These are phyloP conservation scores for Scheffersomyces lignicola DNA, from an alignment of 1,139 yeast genomes.

Conservation along the genomic window DNA sequence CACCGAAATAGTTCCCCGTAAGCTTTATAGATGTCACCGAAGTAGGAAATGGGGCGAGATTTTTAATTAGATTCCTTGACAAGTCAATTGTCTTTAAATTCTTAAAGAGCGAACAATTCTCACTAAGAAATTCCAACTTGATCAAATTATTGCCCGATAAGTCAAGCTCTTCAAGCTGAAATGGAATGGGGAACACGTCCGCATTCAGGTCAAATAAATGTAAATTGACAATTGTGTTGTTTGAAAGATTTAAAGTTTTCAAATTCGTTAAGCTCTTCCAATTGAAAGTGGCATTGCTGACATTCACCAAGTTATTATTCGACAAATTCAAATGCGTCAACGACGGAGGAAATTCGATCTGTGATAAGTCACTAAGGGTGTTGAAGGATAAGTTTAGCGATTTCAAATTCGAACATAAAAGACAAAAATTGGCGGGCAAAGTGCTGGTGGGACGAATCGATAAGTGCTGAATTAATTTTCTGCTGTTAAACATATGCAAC, in stretches of 20 bases:
- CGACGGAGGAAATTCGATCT: slow-evolving; percentile 16
- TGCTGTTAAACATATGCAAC: slow-evolving; percentile 6
- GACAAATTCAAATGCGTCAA: slow-evolving; percentile 23
- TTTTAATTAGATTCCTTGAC: slow-evolving; percentile 23
- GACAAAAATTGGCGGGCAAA: not conserved
- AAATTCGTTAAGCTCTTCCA: slow-evolving; percentile 14
- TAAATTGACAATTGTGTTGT: slow-evolving; percentile 18
- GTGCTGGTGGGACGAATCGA: no score
- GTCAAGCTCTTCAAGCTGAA: slow-evolving; percentile 11
- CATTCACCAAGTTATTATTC: slow-evolving; percentile 19
- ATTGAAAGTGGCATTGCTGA: slow-evolving; percentile 12
- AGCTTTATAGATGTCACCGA: slow-evolving; percentile 16
- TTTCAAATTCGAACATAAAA: slow-evolving; percentile 8
- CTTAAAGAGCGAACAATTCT: slow-evolving; percentile 11
- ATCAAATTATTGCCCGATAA: slow-evolving; percentile 23
- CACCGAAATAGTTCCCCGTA: slow-evolving; percentile 20
- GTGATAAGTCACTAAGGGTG: slow-evolving; percentile 15
- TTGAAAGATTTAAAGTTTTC: slow-evolving; percentile 20
- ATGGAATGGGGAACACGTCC: slow-evolving; percentile 1
- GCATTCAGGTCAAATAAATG: slow-evolving; percentile 5
- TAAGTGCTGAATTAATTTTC: slow-evolving; percentile 1
- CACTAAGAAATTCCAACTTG: slow-evolving; percentile 9
- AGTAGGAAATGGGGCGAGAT: slow-evolving; percentile 15
- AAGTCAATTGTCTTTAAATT: slow-evolving; percentile 19
- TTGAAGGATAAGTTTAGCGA: slow-evolving; percentile 25